Evolutionary conservation across 306 rosid species (phyloP).

Genomic region (Dryas drummondii): DNA sequence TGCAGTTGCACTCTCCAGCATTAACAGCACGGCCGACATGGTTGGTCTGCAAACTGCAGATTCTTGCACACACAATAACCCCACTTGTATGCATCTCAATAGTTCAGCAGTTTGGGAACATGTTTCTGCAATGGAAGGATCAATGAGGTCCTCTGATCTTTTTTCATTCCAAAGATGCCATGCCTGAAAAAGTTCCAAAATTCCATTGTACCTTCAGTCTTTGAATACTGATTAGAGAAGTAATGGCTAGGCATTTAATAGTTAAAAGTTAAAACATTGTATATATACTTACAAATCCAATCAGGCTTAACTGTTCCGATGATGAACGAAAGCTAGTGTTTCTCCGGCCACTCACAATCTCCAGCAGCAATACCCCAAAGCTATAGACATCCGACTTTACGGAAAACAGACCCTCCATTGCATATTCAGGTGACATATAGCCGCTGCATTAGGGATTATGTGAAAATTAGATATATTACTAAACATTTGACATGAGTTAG

Average conservation of each 20-base stretch:
- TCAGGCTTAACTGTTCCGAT: conserved; percentile 54
- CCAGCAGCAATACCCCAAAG: conserved; percentile 78
- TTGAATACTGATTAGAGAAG: background rate
- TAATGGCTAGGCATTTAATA: background rate
- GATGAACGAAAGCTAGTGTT: conserved; percentile 69
- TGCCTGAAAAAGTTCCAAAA: conserved; percentile 53
- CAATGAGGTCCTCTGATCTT: conserved; percentile 58
- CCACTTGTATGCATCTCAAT: conserved; percentile 75
- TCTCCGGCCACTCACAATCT: conserved; percentile 67
- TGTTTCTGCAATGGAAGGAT: conserved; percentile 51
- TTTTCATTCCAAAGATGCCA: conserved; percentile 81
- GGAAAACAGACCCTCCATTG: conserved; percentile 89
- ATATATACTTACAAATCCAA: conserved; percentile 61
- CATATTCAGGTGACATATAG: conserved; percentile 94
- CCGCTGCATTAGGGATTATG: conserved; percentile 48
- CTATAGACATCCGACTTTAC: conserved; percentile 88
- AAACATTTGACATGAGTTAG: background rate
- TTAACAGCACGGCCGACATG: conserved; percentile 67
- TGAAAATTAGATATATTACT: conserved; percentile 26
- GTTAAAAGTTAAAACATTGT: background rate
- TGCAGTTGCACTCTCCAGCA: conserved; percentile 74
- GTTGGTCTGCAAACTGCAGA: conserved; percentile 69
- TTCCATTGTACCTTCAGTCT: background rate
- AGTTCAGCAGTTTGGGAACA: conserved; percentile 35
- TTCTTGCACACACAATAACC: conserved; percentile 86